Base-by-base conservation (phyloP, 2,329 filamentous ascomycete genomes). In the Microsporum canis region DNA sequence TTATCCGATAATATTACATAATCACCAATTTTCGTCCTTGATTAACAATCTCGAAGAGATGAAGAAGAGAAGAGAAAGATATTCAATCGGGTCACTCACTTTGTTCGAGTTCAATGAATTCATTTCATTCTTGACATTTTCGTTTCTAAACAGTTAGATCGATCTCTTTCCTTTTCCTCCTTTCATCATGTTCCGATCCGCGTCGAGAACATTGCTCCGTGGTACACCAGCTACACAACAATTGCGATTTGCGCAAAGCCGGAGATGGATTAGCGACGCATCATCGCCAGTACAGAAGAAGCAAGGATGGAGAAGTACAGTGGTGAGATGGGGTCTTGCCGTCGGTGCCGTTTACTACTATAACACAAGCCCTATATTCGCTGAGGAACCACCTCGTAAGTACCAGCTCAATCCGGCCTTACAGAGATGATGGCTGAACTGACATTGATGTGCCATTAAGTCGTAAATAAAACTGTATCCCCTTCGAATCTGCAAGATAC, bases 311-410 rank as follows among this genome's bases (percentile, higher is more conserved):
- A 95, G 91, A 81, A 87, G 85, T 73, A 80, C 85, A 58, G 81
- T 80, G 3, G 72, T 83, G 68, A 83, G 92, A 78, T 87, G 90
- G 83, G 89, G 85, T 66, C 71, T 94, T 61, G 91, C 89, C 0
- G 80, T 79, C 62, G 89, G 82, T 23, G 85, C 87, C 53, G 77
- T 97, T 57, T 99, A 97, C 78, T 96, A 89, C 76, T 99, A 97
- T 75, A 95, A 91, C 78, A 96, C 91, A 5, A 92, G 87, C 70
- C 83, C 85, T 60, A 80, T 90, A 27, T 97, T 97, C 74, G 88
- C 91, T 14, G 89, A 96, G 69, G 87, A 95, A 74, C 83, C 85
- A 39, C 76, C 82, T 67, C 82, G 91, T 95, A 82, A 67, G 87
- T 76, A 36, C 51, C 14, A 23, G 31, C 29, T n/a, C 23, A 5